Conservation (phyloP, 176 grass and related monocot genomes). For the Poa pratensis region DNA sequence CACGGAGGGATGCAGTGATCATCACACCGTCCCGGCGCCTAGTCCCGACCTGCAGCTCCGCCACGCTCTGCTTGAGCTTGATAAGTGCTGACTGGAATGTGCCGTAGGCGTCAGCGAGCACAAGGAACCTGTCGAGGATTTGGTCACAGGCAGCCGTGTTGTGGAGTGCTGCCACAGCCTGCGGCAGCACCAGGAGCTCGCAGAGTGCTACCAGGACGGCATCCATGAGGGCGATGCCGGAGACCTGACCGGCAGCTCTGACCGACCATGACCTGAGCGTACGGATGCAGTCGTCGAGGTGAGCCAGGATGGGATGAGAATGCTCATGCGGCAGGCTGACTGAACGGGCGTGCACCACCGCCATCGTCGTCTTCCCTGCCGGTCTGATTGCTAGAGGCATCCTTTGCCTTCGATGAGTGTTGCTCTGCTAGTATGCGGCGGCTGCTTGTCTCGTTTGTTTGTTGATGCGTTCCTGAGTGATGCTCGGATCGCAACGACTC, state of each 20-base stretch:
- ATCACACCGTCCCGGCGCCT: conserved; percentile 42
- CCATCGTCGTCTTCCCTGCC: background rate
- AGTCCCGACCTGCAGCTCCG: conserved; percentile 36
- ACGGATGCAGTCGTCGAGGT: background rate
- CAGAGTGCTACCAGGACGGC: conserved; percentile 43
- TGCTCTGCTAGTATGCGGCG: background rate
- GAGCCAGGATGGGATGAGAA: background rate
- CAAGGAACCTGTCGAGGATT: conserved; percentile 59
- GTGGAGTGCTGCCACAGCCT: conserved; percentile 34
- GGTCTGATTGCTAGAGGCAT: conserved; percentile 10
- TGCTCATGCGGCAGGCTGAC: conserved; percentile 7
- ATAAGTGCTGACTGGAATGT: conserved; percentile 50
- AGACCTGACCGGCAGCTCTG: background rate
- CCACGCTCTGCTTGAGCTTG: conserved; percentile 43
- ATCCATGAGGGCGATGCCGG: conserved; percentile 37
- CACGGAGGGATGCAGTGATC: conserved; percentile 35
- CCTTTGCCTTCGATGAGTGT: background rate
- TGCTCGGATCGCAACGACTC: background rate
- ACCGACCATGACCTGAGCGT: conserved; percentile 2
- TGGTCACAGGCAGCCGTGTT: background rate
- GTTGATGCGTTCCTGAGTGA: background rate
- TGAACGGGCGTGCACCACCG: background rate
- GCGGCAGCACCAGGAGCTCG: conserved; percentile 53
- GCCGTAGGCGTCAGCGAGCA: conserved; percentile 67
- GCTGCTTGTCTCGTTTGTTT: conserved; percentile 2